A percentile compares a stretch with the other conserved stretches of the same genome.
Evolutionary conservation across 2,329 filamentous ascomycete genomes (phyloP).

Genomic region (Cercospora sesami): DNA sequence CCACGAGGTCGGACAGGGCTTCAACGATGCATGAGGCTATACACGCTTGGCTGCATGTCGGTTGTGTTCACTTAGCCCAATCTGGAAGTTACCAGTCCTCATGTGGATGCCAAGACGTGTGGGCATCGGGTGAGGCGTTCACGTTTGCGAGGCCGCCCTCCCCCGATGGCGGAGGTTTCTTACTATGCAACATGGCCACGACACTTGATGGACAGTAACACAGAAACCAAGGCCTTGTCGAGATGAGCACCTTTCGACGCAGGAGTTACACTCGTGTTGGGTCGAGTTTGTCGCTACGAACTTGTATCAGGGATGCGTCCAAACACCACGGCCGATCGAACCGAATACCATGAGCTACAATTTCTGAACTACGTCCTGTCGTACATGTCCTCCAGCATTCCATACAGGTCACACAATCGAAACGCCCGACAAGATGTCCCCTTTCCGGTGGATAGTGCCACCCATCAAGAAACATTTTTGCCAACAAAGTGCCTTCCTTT

Average conservation of each 20-base stretch:
- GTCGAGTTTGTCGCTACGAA: not conserved
- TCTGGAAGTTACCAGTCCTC: constrained; percentile 1
- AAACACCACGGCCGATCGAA: not conserved
- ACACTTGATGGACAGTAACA: not conserved
- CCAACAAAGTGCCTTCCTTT: not conserved
- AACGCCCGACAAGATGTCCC: not conserved
- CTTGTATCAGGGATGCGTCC: not conserved
- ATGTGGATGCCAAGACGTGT: constrained; percentile 3
- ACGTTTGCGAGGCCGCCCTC: not conserved
- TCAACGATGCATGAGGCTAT: not conserved
- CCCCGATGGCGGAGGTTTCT: not conserved
- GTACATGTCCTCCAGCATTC: not conserved
- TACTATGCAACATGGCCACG: not conserved
- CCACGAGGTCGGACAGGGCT: not conserved
- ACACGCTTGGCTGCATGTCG: constrained; percentile 6
- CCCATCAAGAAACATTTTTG: not conserved
- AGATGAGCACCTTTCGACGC: not conserved
- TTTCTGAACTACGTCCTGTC: not conserved
- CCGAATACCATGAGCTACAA: not conserved
- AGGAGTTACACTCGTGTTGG: not conserved
- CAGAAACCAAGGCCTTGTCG: not conserved
- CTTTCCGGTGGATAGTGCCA: not conserved
- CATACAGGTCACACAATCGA: not conserved
- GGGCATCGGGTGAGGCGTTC: not conserved
- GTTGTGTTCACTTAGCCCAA: not conserved